Conservation (phyloP, 148 eudicot species). For the Rhododendron mucronatum region DNA sequence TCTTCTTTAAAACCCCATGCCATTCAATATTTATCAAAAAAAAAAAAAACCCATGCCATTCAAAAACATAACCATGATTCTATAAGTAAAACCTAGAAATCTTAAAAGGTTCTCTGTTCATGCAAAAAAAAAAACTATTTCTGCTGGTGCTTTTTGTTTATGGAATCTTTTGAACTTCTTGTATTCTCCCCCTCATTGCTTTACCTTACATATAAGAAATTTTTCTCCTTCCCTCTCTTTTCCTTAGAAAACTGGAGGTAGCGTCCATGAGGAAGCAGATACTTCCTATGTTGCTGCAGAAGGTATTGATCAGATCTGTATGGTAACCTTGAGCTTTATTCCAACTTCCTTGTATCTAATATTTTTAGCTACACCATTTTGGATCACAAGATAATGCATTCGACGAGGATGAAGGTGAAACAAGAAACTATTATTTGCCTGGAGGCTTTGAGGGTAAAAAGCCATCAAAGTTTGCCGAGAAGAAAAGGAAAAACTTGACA, state of each 20-base stretch:
- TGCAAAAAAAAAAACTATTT: background rate
- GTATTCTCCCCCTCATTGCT: background rate
- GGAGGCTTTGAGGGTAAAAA: conserved; percentile 45
- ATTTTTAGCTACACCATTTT: conserved; percentile 12
- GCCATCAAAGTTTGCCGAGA: conserved; percentile 44
- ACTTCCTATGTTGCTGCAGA: conserved; percentile 55
- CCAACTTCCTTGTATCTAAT: background rate
- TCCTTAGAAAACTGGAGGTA: conserved; percentile 48
- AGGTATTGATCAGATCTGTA: conserved; percentile 41
- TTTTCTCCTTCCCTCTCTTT: background rate
- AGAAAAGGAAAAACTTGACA: conserved; percentile 45
- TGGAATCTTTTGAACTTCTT: background rate
- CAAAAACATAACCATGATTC: background rate
- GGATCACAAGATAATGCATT: conserved; percentile 54
- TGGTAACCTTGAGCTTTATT: conserved; percentile 1
- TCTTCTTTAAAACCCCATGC: background rate
- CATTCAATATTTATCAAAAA: background rate
- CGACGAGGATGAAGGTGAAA: conserved; percentile 81
- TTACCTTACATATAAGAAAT: background rate
- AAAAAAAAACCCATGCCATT: background rate
- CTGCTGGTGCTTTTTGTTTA: background rate
- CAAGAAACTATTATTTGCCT: conserved; percentile 40
- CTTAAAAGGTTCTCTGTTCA: background rate
- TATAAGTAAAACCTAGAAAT: background rate
- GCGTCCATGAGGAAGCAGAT: conserved; percentile 58